Evolutionary conservation across 139 green algal species (phyloP).

Genomic region (Ettlia oleoabundans): DNA sequence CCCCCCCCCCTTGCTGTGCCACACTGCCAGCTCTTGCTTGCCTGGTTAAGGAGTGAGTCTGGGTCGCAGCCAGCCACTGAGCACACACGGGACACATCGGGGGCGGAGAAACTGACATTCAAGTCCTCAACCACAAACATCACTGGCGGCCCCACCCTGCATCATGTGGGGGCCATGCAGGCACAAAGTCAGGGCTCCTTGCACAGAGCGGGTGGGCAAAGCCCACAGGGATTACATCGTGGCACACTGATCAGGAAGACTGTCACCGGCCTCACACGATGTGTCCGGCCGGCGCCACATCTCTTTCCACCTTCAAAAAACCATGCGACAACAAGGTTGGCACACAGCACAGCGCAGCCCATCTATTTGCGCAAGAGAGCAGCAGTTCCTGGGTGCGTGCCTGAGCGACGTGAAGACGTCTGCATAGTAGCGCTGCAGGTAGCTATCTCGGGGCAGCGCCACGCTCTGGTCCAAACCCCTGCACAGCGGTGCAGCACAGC

Average conservation of each 20-base stretch:
- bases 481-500: neutral
- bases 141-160: constrained; percentile 86
- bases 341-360: constrained; percentile 48
- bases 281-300: neutral
- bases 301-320: too few relatives aligned
- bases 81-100: constrained; percentile 76
- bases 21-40: neutral
- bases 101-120: constrained; percentile 58
- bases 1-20: constrained; percentile 34
- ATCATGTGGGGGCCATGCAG: neutral
- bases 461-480: constrained; percentile 89
- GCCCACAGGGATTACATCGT: neutral
- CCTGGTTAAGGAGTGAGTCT: constrained; percentile 81
- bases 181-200: neutral
- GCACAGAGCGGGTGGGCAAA: neutral
- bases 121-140: constrained; percentile 83
- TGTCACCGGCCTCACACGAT: neutral
- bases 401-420: too few relatives aligned
- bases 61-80: constrained; percentile 73
- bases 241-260: neutral
- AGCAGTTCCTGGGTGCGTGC: too few relatives aligned
- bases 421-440: constrained; percentile 91
- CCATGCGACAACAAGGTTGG: neutral
- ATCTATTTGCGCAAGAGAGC: too few relatives aligned
- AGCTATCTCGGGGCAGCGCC: constrained; percentile 88